Evolutionary conservation across 768 basidiomycete genomes (phyloP).

Genomic region (Tubosaeta sp.): DNA sequence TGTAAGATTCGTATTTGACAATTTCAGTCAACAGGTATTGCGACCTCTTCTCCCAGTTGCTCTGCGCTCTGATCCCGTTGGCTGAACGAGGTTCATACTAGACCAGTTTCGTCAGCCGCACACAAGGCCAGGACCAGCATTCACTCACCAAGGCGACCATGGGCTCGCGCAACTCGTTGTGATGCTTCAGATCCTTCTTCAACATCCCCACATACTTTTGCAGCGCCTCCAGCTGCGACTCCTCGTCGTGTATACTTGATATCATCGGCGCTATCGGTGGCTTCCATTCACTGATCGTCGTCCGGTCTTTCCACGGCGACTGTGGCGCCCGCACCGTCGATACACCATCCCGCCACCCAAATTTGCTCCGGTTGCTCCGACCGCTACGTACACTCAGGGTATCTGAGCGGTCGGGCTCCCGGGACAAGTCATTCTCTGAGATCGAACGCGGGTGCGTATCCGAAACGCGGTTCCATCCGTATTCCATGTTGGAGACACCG

Average conservation of each 20-base stretch:
- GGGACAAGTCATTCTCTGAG: slow-evolving; percentile 54
- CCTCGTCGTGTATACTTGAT: slow-evolving; percentile 85
- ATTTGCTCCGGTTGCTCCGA: slow-evolving; percentile 69
- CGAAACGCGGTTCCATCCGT: slow-evolving; percentile 87
- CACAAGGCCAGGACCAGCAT: neutral
- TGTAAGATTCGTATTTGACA: slow-evolving; percentile 93
- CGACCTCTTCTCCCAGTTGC: slow-evolving; percentile 92
- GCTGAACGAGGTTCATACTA: slow-evolving; percentile 79
- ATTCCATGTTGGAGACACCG: slow-evolving; percentile 99
- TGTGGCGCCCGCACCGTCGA: slow-evolving; percentile 59
- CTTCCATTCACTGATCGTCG: slow-evolving; percentile 91
- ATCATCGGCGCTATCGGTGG: slow-evolving; percentile 81
- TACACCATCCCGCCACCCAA: slow-evolving; percentile 65
- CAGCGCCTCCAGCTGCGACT: slow-evolving; percentile 86
- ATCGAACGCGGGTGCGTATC: slow-evolving; percentile 52
- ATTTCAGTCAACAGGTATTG: slow-evolving; percentile 88
- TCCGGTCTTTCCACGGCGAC: slow-evolving; percentile 76
- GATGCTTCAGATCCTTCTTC: slow-evolving; percentile 74
- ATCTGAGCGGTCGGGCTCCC: slow-evolving; percentile 52
- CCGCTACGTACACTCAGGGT: slow-evolving; percentile 71
- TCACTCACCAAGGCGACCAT: slow-evolving; percentile 72
- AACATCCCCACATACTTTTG: slow-evolving; percentile 74
- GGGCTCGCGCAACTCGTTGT: slow-evolving; percentile 78
- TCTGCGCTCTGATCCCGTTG: slow-evolving; percentile 70
- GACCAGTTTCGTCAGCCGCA: slow-evolving; percentile 8